Base-by-base conservation (phyloP, 1,284 basidiomycete species). In the Cutaneotrichosporon sp. region DNA sequence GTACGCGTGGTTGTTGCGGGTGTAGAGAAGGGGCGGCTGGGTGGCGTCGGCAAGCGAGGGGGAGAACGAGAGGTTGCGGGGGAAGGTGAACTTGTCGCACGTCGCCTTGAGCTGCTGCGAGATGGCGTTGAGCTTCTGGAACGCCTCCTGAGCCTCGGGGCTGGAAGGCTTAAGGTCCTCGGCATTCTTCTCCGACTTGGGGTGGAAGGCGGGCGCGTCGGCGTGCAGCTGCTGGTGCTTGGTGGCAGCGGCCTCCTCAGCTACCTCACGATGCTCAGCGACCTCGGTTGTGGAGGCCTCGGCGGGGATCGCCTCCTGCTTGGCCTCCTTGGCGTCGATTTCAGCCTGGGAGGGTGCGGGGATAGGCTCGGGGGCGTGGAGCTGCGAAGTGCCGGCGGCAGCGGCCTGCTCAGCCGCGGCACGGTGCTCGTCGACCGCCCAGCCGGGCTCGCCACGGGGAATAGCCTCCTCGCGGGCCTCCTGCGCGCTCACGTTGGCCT, bases 1-100 rank as follows among this genome's bases (percentile, higher is more conserved):
- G 27, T 88, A 78, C 0, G 85, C 81, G 16, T 84, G 82, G 72
- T 87, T 87, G 56, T 71, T 75, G 2, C 84, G 73, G 43, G 83
- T 84, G 78, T 83, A 87, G 1, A 77, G 72, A 38, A 82, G 74
- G 18, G 76, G 66, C n/a, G 80, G 76, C 42, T 70, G 60, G 22
- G 63, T 33, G 11, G 56, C 53, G 59, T 65, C 51, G 7, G 57
- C 49, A 9, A 68, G 63, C 22, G 68, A 58, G 5, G 61, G 54
- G 8, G 69, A 70, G 57, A 79, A 79, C 27, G 67, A 56, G n/a
- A 79, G 73, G 24, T 59, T 38, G 25, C 61, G 13, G 5, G 77
- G 77, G 71, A 77, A 77, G 22, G 67, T 69, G 64, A 77, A 79
- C 29, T 62, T 58, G 11, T 59, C 46, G 24, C 53, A 59, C 52